Conservation (phyloP, 441 rosid genomes). For the Biscutella laevigata region DNA sequence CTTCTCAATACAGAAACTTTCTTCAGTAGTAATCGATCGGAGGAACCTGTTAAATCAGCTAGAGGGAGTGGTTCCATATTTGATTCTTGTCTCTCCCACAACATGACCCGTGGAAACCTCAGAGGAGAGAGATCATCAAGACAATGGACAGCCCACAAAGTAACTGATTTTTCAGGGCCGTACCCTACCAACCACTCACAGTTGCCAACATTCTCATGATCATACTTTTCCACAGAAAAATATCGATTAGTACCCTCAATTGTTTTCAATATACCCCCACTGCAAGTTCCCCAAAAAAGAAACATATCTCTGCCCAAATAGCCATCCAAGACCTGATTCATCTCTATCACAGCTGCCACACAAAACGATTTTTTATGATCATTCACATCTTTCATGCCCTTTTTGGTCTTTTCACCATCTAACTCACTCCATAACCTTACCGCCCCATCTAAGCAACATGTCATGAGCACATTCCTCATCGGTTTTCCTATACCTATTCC, state of each 20-base stretch:
- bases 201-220: slow-evolving; percentile 38
- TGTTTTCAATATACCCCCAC: slow-evolving; percentile 39
- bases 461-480: slow-evolving; percentile 51
- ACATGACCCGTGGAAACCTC: slow-evolving; percentile 71
- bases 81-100: slow-evolving; percentile 60
- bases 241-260: slow-evolving; percentile 35
- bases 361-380: slow-evolving; percentile 47
- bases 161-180: slow-evolving; percentile 59
- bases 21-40: slow-evolving; percentile 35
- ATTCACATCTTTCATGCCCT: slow-evolving; percentile 38
- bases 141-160: slow-evolving; percentile 89
- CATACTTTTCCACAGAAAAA: slow-evolving; percentile 31
- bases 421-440: slow-evolving; percentile 84
- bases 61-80: slow-evolving; percentile 28
- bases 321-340: slow-evolving; percentile 51
- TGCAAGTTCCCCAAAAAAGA: slow-evolving; percentile 64
- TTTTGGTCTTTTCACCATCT: slow-evolving; percentile 55
- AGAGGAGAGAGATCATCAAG: slow-evolving; percentile 76
- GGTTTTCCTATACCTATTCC: slow-evolving; percentile 28
- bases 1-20: slow-evolving; percentile 55
- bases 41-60: slow-evolving; percentile 29
- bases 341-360: slow-evolving; percentile 78
- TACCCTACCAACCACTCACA: slow-evolving; percentile 93
- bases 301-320: slow-evolving; percentile 46
- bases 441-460: slow-evolving; percentile 88